phyloP scores from a whole-genome alignment of 176 grass and related monocot genomes.

The Ampelocalamus luodianensis region DNA sequence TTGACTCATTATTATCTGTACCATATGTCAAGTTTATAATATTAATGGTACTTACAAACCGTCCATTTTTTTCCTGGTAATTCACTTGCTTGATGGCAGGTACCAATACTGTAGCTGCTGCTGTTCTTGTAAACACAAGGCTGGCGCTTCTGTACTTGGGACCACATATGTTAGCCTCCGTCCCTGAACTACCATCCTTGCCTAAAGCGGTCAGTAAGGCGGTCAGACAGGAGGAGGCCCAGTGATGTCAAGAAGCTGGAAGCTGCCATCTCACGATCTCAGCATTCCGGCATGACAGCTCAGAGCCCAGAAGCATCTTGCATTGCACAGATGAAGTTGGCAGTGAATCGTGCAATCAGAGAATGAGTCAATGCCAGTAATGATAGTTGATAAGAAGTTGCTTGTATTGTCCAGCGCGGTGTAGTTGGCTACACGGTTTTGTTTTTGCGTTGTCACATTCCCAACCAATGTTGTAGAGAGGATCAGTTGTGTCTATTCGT shows the following conservation, averaged over 20 bases:
- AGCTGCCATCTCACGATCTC: not conserved
- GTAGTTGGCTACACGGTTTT: conserved; percentile 27
- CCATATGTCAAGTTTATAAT: too few species aligned
- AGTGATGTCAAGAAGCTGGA: not conserved
- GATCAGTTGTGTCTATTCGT: conserved; percentile 26
- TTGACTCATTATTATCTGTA: not conserved
- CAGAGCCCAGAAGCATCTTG: not conserved
- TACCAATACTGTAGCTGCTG: conserved; percentile 30
- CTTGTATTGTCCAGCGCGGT: too few species aligned
- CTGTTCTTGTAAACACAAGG: conserved; percentile 43
- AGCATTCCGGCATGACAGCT: not conserved
- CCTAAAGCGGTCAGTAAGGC: not conserved
- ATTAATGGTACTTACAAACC: too few species aligned
- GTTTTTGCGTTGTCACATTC: not conserved
- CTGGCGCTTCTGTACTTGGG: not conserved
- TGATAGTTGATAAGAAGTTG: not conserved
- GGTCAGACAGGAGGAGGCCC: not conserved
- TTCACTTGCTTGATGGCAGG: conserved; percentile 28
- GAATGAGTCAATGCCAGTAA: not conserved
- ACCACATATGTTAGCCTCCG: not conserved
- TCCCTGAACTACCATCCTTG: not conserved
- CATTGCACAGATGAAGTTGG: not conserved
- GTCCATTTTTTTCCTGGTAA: not conserved
- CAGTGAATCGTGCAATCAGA: not conserved
- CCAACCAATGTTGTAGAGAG: conserved; percentile 6